Base-by-base conservation (phyloP, 345 rosid genomes). In the Xanthoceras sorbifolium region DNA sequence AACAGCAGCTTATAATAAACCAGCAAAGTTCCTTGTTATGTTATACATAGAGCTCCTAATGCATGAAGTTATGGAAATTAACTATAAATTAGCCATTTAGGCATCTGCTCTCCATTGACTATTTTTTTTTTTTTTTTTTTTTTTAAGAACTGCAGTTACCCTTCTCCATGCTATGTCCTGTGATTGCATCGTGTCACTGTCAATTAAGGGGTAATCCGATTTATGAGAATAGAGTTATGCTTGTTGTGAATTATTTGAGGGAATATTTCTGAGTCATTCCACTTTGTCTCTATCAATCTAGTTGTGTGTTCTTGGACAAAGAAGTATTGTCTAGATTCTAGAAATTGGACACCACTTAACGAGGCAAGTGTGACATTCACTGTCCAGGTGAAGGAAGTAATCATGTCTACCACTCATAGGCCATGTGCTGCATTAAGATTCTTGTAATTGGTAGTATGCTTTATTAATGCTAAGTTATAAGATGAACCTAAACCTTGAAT, bases 191-290 rank as follows among this genome's bases (percentile, higher is more conserved):
- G 1, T 68, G 76, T 72, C 82, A 67, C 1, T 68, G 78, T 72
- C 82, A 67, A 54, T 8, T 38, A 44, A 72, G 73, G 67, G 60
- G 52, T 15, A 1, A 17, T 36, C 11, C n/a, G 4, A 61, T 73
- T 59, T 28, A 68, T 75, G 59, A 76, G 57, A 74, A 63, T 65
- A 14, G 80, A 81, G 11, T 77, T 67, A 59, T 76, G 36, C 29
- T 79, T 63, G 76, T 25, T 63, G 22, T 72, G 76, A 74, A 83
- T 85, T 81, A 74, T 80, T 75, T 79, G 81, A 79, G 78, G 84
- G 86, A 83, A 87, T 81, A 85, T 85, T 80, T 83, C 63, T 73
- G 76, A 50, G 78, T 60, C 78, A 76, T 83, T 78, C 80, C 79
- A 61, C 83, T 79, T 74, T 85, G 85, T 78, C 80, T 64, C 68